Conservation (phyloP, 1,284 basidiomycete genomes). For the Naganishia liquefaciens region DNA sequence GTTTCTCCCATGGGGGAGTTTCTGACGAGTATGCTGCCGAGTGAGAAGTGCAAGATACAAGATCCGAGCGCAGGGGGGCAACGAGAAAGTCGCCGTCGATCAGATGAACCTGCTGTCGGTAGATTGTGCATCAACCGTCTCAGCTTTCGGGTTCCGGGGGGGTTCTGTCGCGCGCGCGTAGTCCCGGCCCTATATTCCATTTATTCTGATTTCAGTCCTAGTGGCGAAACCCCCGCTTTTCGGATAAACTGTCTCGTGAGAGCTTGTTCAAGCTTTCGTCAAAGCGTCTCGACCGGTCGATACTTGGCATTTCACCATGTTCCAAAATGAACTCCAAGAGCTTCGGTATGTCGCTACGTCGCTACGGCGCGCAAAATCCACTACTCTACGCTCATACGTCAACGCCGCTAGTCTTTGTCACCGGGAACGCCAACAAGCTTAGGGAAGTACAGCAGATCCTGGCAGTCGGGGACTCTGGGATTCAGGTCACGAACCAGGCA, state of each 20-base stretch:
- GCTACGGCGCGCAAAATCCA: too few species aligned
- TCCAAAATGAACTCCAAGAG: neutral
- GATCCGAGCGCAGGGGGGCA: too few species aligned
- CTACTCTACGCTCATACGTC: neutral
- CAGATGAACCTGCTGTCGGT: neutral
- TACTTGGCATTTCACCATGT: neutral
- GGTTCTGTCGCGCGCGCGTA: too few species aligned
- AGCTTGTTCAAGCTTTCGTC: too few species aligned
- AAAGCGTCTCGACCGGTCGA: too few species aligned
- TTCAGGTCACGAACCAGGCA: conserved; percentile 46
- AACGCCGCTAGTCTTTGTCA: conserved; percentile 73
- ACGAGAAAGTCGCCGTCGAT: neutral
- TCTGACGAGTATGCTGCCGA: neutral
- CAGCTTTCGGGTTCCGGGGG: neutral
- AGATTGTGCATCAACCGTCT: conserved; percentile 8
- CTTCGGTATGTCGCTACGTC: conserved; percentile 9
- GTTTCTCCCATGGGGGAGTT: neutral
- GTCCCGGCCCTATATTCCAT: too few species aligned
- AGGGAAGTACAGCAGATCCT: conserved; percentile 70
- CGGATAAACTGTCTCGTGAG: too few species aligned
- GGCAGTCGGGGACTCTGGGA: conserved; percentile 43
- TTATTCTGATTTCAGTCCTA: too few species aligned
- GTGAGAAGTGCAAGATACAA: too few species aligned
- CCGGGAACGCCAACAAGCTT: conserved; percentile 92
- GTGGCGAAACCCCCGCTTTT: too few species aligned